phyloP scores from a whole-genome alignment of 2,329 filamentous ascomycete species.

The Cladobotryum protrusum region DNA sequence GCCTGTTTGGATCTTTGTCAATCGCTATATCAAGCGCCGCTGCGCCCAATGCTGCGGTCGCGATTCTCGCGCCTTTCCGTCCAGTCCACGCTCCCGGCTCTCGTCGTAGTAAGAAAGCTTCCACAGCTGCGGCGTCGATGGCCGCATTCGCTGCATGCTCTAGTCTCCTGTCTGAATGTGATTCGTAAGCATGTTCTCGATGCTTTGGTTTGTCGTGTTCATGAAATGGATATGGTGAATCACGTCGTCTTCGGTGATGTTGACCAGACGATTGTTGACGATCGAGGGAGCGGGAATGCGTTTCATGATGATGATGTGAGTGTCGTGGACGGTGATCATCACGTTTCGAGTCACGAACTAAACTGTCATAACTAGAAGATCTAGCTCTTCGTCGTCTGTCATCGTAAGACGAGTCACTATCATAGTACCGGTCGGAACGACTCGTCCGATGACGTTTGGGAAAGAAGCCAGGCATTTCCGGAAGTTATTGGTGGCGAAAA shows the following conservation, averaged over 20 bases:
- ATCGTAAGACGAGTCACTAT: neutral
- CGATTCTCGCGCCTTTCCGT: slow-evolving; percentile 32
- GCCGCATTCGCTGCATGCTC: slow-evolving; percentile 19
- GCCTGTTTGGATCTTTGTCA: too few species aligned
- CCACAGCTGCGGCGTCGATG: slow-evolving; percentile 32
- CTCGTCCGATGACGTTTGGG: neutral
- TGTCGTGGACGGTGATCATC: neutral
- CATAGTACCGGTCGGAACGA: neutral
- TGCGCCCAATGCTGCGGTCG: slow-evolving; percentile 34
- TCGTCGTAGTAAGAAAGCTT: slow-evolving; percentile 32
- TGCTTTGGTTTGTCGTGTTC: neutral
- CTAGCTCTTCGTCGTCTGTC: neutral
- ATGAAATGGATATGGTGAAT: too few species aligned
- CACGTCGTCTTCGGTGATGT: neutral
- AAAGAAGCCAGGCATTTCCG: neutral
- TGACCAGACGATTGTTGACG: neutral
- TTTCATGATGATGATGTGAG: neutral
- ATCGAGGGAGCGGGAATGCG: neutral
- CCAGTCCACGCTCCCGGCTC: slow-evolving; percentile 34
- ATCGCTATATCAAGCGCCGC: slow-evolving; percentile 30
- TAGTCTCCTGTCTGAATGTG: slow-evolving; percentile 22
- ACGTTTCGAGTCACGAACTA: neutral
- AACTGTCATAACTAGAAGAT: neutral
- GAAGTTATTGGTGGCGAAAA: neutral
- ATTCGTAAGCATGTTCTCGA: neutral